Base-by-base conservation (phyloP, 116 monocot genomes). In the Papilionanthe hybrid region DNA sequence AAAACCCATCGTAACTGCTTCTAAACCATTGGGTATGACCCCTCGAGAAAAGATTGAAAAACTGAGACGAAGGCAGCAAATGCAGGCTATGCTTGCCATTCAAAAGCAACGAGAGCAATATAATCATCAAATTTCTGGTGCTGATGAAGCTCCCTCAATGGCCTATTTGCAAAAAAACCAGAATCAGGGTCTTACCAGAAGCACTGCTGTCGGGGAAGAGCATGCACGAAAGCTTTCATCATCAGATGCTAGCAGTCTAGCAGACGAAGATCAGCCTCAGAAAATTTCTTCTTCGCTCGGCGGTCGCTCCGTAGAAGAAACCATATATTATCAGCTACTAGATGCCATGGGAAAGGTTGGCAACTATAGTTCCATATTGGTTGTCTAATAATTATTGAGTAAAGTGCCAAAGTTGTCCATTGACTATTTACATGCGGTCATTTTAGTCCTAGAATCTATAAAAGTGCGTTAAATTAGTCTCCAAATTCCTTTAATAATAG, bases 31-130 rank as follows among this genome's bases (percentile, higher is more conserved):
- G 42, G 87, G 11, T 28, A 96, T 96, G 96, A 94, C 96, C 75
- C 92, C 96, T 80, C 89, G 89, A 88, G 94, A 92, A 80, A 96
- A 96, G 83, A 91, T 93, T 12, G 94, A 94, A 82, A 96, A 96
- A 76, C 84, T 96, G 48, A 90, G 92, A 53, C 77, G 92, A n/a
- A 86, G 87, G 9, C 96, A 93, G 69, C 85, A 93, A 74, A 92
- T 96, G 89, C 96, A 91, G 75, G 96, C 96, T 79, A 83, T 92
- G 88, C 87, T 90, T 55, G 96, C 96, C 55, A 96, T 96, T 83
- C 89, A 94, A 79, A 92, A 94, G 83, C 96, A 96, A 76, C 85
- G 88, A 37, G 92, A 91, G 67, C 89, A 94, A 73, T 87, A 92
- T 80, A 84, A 81, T 83, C 85, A 84, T 78, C 85, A 90, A 79